These are phyloP conservation scores for Collybiopsis luxurians DNA, from an alignment of 768 basidiomycete species.

Conservation along the genomic window DNA sequence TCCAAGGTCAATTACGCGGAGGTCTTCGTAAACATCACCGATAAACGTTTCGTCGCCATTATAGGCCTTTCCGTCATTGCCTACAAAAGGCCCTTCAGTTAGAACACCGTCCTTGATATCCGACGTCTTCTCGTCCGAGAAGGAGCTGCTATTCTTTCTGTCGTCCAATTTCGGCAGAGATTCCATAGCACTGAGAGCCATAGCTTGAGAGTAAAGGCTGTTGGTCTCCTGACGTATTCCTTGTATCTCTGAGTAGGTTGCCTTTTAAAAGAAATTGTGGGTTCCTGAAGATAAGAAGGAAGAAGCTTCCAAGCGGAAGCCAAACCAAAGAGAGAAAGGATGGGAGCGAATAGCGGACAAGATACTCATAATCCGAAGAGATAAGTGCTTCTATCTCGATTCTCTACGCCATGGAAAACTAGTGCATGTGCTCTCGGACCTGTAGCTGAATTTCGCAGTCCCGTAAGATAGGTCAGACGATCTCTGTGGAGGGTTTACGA, in stretches of 20 bases:
- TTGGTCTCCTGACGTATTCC: too few relatives aligned
- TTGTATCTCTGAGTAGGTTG: too few relatives aligned
- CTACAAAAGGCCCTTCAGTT: background rate
- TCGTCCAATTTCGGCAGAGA: background rate
- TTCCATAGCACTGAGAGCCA: background rate
- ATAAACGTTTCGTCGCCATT: constrained; percentile 4
- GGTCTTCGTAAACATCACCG: constrained; percentile 21
- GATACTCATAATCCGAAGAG: too few relatives aligned
- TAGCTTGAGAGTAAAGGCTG: background rate
- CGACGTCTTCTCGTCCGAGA: constrained; percentile 10
- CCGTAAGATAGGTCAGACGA: too few relatives aligned
- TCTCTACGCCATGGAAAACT: too few relatives aligned
- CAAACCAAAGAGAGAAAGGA: background rate
- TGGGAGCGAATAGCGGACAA: too few relatives aligned
- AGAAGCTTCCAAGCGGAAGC: background rate
- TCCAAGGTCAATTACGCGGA: constrained; percentile 19
- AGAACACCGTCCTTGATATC: background rate
- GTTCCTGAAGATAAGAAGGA: too few relatives aligned
- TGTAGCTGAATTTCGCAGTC: too few relatives aligned
- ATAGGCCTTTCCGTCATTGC: background rate
- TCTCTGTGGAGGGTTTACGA: too few relatives aligned
- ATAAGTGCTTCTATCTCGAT: too few relatives aligned
- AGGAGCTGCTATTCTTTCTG: constrained; percentile 1
- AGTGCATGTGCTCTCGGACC: too few relatives aligned
- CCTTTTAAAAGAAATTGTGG: too few relatives aligned